A percentile compares a stretch with the other conserved stretches of the same genome.
Conservation (phyloP, 2,329 filamentous ascomycete species). For the Xylariaceae sp. region DNA sequence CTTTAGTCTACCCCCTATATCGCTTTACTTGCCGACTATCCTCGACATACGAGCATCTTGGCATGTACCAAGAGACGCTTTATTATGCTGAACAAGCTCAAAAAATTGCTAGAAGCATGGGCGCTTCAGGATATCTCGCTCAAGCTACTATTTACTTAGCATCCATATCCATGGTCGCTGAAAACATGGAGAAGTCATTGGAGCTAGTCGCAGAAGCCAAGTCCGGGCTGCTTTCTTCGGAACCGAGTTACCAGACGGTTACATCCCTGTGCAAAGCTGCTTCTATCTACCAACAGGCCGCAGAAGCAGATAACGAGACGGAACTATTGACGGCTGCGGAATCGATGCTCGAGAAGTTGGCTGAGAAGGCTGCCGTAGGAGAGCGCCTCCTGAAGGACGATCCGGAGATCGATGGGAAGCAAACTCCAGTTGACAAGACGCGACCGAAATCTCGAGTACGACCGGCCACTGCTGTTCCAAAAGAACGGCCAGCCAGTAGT, state of each 20-base stretch:
- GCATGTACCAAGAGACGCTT: slow-evolving; percentile 80
- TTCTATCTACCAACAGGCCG: slow-evolving; percentile 48
- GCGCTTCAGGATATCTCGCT: slow-evolving; percentile 54
- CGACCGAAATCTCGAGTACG: slow-evolving; percentile 22
- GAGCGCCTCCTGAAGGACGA: slow-evolving; percentile 21
- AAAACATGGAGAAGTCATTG: slow-evolving; percentile 53
- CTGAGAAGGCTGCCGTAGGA: slow-evolving; percentile 18
- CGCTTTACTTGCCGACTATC: slow-evolving; percentile 68
- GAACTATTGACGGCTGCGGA: slow-evolving; percentile 47
- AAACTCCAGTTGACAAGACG: slow-evolving; percentile 33
- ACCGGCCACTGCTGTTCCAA: slow-evolving; percentile 14
- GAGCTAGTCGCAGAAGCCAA: slow-evolving; percentile 51
- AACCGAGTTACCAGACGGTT: slow-evolving; percentile 41
- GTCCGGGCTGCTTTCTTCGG: slow-evolving; percentile 43
- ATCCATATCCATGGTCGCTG: slow-evolving; percentile 52
- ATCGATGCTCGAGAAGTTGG: slow-evolving; percentile 38
- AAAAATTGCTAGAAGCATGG: slow-evolving; percentile 66
- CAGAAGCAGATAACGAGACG: slow-evolving; percentile 40
- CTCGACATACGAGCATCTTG: slow-evolving; percentile 73
- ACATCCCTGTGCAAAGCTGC: slow-evolving; percentile 51
- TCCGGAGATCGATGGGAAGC: slow-evolving; percentile 36
- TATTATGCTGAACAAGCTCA: slow-evolving; percentile 83
- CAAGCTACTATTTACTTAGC: slow-evolving; percentile 52
- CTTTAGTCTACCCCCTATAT: slow-evolving; percentile 67
- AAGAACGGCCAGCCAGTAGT: slow-evolving; percentile 19